Base-by-base conservation (phyloP, 768 basidiomycete genomes). In the Sporobolomyces pararoseus region DNA sequence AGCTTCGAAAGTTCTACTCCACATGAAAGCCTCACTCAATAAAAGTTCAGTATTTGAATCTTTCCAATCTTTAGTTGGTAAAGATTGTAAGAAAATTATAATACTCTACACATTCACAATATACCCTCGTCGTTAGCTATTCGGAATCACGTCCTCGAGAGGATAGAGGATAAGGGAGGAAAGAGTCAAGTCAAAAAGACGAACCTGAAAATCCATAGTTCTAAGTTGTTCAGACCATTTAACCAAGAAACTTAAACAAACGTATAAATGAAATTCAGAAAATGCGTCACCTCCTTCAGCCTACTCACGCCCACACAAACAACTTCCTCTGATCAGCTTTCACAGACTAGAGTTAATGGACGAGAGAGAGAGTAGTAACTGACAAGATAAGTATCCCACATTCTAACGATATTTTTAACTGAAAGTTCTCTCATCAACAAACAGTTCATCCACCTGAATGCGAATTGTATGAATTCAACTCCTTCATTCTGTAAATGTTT, bases 381-480 rank as follows among this genome's bases (percentile, higher is more conserved):
- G 69, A 98, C 96, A 77, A 99, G 81, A 80, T 99, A 99, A 17
- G 96, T 98, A 79, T 99, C 96, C 96, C 96, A 99, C 95, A 98
- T 98, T 64, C 96, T 85, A 58, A 97, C 90, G 23, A 95, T 98
- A 79, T 97, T 95, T 76, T 88, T 86, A 57, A 99, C 92, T 75
- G 89, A 95, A 74, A 99, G 90, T 82, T 98, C 96, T 66, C 96
- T 85, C 95, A 99, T 97, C 68, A 98, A 83, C 59, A 99, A 81
- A 78, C 96, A 97, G 77, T 99, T 98, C 93, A 99, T 97, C 96
- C 96, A 99, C 60, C 96, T 85, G 81, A 99, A 99, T 46, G 96
- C 95, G 76, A 99, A 99, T 78, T 99, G 96, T 88, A 99, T 96
- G 78, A 96, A 99, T 82, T 98, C 94, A 75, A 99, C 93, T 76